phyloP scores from a whole-genome alignment of 495 filamentous ascomycete genomes.

The Hypoxylon lienhwacheense region DNA sequence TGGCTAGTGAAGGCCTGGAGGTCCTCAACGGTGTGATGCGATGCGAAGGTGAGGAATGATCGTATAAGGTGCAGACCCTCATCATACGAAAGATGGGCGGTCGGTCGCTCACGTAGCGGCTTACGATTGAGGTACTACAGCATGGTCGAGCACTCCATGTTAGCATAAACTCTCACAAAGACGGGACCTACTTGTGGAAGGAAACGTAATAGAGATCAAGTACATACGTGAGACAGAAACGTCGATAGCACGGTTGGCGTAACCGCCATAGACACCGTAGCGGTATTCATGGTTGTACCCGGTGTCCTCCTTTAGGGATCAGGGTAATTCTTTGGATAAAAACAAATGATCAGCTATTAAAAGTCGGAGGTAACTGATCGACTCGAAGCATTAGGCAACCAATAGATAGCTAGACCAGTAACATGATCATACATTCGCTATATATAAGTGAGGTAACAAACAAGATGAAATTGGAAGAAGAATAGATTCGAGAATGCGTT shows the following conservation, averaged over 20 bases:
- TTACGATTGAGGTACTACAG: slow-evolving; percentile 79
- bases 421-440: not conserved
- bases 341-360: slow-evolving; percentile 17
- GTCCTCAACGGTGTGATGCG: slow-evolving; percentile 87
- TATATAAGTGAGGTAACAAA: slow-evolving; percentile 2
- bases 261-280: slow-evolving; percentile 70
- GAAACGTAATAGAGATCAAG: no score
- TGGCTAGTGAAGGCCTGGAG: slow-evolving; percentile 86
- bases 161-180: slow-evolving; percentile 47
- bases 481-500: not conserved
- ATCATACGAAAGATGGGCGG: slow-evolving; percentile 86
- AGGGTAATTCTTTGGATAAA: not conserved
- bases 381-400: slow-evolving; percentile 18
- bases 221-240: slow-evolving; percentile 72
- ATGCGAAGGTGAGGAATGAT: slow-evolving; percentile 78
- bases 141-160: slow-evolving; percentile 7
- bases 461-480: not conserved
- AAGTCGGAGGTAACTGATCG: slow-evolving; percentile 6
- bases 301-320: not conserved
- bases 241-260: slow-evolving; percentile 79
- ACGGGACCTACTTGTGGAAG: no score
- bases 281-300: slow-evolving; percentile 61
- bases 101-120: slow-evolving; percentile 72
- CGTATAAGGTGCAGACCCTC: slow-evolving; percentile 89
- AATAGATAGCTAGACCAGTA: not conserved